Base-by-base conservation (phyloP, 805 yeast genomes). In the Saccharomycopsis fodiens region DNA sequence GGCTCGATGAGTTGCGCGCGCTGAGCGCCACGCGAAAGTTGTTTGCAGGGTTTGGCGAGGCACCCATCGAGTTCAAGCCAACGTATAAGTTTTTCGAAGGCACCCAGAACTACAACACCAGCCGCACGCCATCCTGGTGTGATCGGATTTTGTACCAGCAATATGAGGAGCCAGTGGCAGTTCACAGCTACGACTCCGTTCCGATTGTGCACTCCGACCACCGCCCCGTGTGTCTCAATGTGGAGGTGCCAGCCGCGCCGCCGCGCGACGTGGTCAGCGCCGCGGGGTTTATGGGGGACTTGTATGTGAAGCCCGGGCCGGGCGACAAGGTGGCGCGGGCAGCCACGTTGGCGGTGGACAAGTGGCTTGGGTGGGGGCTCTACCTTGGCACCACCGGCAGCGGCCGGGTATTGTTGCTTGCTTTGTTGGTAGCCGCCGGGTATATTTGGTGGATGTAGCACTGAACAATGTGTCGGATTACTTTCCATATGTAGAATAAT, bases 111-210 rank as follows among this genome's bases (percentile, higher is more conserved):
- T 84, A 76, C 59, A 74, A 76, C 49, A 35, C 59, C 1, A 79
- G 78, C 53, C 68, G 96, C 45, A 65, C 67, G 1, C 94, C 96
- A 0, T 81, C 95, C 4, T 89, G 95, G 95, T 88, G 96, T 62
- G 97, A 89, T 59, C 64, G 97, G 44, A 74, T 89, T 4, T 59
- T 89, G 39, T 85, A 66, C 55, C 73, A 74, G 45, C 58, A 67
- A 1, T 75, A 79, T 47, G 53, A 58, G 5, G 44, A 50, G 15
- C 48, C 51, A 10, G 30, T 48, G 42, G 41, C 30, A 23, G 35
- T 47, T 3, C 16, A 32, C 10, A 57, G 59, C 3, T 87, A 87
- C 60, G 55, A 63, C 23, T 68, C 84, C 4, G 53, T 84, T 5
- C 59, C 65, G 1, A 61, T 82, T 32, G 61, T 63, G 3, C 65